Conservation (phyloP, 1,139 yeast species). For the Diutina sp. region DNA sequence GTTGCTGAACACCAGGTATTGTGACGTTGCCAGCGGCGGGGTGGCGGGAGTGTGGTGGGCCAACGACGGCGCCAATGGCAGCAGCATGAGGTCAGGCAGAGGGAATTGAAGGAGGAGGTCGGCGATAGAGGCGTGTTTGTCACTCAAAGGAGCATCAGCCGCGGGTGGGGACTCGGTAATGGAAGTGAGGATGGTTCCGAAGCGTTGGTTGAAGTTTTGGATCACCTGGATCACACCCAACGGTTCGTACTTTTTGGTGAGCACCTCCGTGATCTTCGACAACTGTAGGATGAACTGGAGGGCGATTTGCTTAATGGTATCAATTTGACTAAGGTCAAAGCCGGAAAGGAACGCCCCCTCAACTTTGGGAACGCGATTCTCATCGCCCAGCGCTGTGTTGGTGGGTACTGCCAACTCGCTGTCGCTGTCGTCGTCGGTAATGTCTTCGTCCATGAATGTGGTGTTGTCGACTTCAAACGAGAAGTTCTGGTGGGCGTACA, state of each 20-base stretch:
- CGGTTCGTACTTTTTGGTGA: conserved; percentile 37
- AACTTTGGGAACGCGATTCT: conserved; percentile 31
- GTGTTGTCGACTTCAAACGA: conserved; percentile 3
- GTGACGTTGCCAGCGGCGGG: conserved; percentile 32
- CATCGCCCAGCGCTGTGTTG: conserved; percentile 6
- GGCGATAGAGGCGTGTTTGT: conserved; percentile 12
- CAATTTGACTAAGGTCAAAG: conserved; percentile 26
- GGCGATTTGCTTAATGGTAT: conserved; percentile 29
- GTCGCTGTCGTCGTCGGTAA: conserved; percentile 1
- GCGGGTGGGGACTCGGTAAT: conserved; percentile 11
- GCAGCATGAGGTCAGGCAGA: conserved; percentile 4
- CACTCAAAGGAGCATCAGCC: conserved; percentile 9
- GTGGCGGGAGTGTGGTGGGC: conserved; percentile 16
- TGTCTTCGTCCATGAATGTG: not conserved
- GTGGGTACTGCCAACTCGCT: not conserved
- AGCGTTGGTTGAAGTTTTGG: conserved; percentile 7
- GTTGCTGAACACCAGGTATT: conserved; percentile 24
- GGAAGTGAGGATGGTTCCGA: conserved; percentile 13
- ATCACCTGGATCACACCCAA: conserved; percentile 29
- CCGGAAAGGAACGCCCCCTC: conserved; percentile 41
- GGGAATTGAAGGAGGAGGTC: conserved; percentile 19
- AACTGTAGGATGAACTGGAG: conserved; percentile 34
- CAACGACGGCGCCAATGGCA: conserved; percentile 4
- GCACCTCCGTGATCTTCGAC: conserved; percentile 38
- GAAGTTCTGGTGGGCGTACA: conserved; percentile 7